phyloP scores from a whole-genome alignment of 2,329 filamentous ascomycete genomes.

The Penicillium olsonii region DNA sequence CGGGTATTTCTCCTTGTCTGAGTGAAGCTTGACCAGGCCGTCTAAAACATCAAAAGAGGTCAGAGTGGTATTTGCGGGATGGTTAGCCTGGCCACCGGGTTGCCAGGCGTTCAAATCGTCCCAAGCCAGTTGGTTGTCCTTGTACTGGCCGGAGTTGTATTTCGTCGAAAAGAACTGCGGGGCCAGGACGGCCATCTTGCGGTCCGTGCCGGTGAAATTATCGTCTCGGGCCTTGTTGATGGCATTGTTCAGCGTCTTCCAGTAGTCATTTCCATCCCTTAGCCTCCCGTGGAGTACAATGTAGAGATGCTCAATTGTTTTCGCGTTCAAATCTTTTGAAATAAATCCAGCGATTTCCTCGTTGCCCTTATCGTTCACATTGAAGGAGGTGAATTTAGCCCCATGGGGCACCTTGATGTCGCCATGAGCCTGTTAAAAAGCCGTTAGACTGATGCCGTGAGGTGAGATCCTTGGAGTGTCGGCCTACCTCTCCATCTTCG shows the following conservation, averaged over 20 bases:
- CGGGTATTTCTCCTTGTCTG: slow-evolving; percentile 15
- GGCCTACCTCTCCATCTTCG: no score
- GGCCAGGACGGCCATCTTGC: slow-evolving; percentile 16
- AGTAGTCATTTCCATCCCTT: slow-evolving; percentile 17
- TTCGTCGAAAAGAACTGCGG: slow-evolving; percentile 18
- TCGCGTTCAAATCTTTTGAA: slow-evolving; percentile 7
- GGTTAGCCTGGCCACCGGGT: slow-evolving; percentile 13
- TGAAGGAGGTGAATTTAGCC: slow-evolving; percentile 13
- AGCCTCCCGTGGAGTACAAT: slow-evolving; percentile 17
- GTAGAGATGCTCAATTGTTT: slow-evolving; percentile 12
- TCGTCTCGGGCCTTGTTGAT: slow-evolving; percentile 13
- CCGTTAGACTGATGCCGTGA: not conserved
- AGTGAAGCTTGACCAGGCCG: slow-evolving; percentile 15
- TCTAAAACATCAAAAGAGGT: slow-evolving; percentile 17
- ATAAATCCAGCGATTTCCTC: slow-evolving; percentile 16
- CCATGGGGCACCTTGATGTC: slow-evolving; percentile 13
- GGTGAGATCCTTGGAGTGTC: no score
- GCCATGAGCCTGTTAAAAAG: slow-evolving; percentile 11
- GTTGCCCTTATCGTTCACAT: slow-evolving; percentile 6
- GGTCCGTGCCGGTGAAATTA: slow-evolving; percentile 11
- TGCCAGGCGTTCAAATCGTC: slow-evolving; percentile 19
- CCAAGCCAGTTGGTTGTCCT: slow-evolving; percentile 14
- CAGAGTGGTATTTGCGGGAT: slow-evolving; percentile 11
- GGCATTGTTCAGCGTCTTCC: slow-evolving; percentile 12
- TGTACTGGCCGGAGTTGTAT: slow-evolving; percentile 16